phyloP scores from a whole-genome alignment of 768 basidiomycete species.

The Sistotremastrum niveocremeum region DNA sequence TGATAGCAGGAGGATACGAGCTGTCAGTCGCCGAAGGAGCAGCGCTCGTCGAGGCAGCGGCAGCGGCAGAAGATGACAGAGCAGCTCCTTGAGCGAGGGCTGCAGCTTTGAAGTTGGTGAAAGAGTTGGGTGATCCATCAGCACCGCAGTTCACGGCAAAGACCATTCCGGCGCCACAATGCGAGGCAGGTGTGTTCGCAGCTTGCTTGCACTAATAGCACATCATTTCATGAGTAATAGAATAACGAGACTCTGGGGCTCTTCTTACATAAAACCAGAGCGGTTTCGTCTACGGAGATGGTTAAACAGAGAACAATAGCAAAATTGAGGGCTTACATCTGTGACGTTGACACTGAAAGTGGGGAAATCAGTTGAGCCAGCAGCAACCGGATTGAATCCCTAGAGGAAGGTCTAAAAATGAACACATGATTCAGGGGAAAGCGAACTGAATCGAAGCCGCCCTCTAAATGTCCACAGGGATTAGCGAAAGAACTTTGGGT shows the following conservation, averaged over 20 bases:
- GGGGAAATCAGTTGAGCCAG: slow-evolving; percentile 36
- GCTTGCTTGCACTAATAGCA: slow-evolving; percentile 34
- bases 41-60: slow-evolving; percentile 17
- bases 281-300: slow-evolving; percentile 30
- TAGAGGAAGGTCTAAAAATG: slow-evolving; percentile 21
- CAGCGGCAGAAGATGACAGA: slow-evolving; percentile 29
- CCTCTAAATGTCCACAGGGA: slow-evolving; percentile 39
- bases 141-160: slow-evolving; percentile 50
- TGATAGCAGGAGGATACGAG: too few species aligned
- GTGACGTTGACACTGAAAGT: slow-evolving; percentile 34
- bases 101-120: slow-evolving; percentile 44
- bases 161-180: slow-evolving; percentile 56
- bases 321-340: slow-evolving; percentile 14
- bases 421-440: background rate
- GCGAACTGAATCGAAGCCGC: slow-evolving; percentile 36
- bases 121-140: slow-evolving; percentile 43
- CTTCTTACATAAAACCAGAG: slow-evolving; percentile 31
- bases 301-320: slow-evolving; percentile 1
- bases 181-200: slow-evolving; percentile 32
- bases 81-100: slow-evolving; percentile 42
- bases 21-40: slow-evolving; percentile 13
- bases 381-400: slow-evolving; percentile 25
- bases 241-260: background rate
- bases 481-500: slow-evolving; percentile 21
- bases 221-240: background rate